Base-by-base conservation (phyloP, 2,329 filamentous ascomycete species). In the Onygena corvina region DNA sequence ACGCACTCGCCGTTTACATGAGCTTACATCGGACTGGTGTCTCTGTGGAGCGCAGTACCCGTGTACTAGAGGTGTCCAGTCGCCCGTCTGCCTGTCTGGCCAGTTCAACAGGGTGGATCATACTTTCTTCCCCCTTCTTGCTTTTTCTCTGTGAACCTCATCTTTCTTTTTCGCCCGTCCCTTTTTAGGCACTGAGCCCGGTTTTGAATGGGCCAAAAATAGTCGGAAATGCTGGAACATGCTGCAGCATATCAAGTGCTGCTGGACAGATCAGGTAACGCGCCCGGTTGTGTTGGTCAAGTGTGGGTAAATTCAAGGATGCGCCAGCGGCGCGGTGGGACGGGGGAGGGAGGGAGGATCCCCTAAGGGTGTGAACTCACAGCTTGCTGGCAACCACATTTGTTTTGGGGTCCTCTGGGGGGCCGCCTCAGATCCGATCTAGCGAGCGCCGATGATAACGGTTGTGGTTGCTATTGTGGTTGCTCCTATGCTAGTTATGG, bases 141-240 rank as follows among this genome's bases (percentile, higher is more conserved):
- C 38, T 44, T 46, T 46, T 48, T 46, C 40, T 30, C 40, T 36
- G 14, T 40, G 35, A 48, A 42, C 20, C 35, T 48, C 50, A 23
- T 34, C 3, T 47, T 40, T 25, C 40, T 31, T 42, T 40, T 42
- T 27, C 14, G 38, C 21, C 38, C n/a, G 20, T 42, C 38, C 38
- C 38, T n/a, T 42, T 42, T 42, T 42, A 42, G 38, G 38, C 20
- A 42, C 21, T 23, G 20, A 42, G 38, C 38, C 38, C 38, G 38
- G 38, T 23, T 42, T 27, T 42, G 38, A 23, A 42, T 35, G 38
- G 38, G n/a, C 38, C 38, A 42, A 42, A 42, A 42, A 42, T 42
- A 42, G 38, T 27, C 38, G 21, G 38, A 42, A 20, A 16, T 42
- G 38, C 38, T 42, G 38, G 18, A 42, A 42, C 21, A 42, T 42